phyloP scores from a whole-genome alignment of 108 stramenopile species.

The Pseudonitzschia multistriata region DNA sequence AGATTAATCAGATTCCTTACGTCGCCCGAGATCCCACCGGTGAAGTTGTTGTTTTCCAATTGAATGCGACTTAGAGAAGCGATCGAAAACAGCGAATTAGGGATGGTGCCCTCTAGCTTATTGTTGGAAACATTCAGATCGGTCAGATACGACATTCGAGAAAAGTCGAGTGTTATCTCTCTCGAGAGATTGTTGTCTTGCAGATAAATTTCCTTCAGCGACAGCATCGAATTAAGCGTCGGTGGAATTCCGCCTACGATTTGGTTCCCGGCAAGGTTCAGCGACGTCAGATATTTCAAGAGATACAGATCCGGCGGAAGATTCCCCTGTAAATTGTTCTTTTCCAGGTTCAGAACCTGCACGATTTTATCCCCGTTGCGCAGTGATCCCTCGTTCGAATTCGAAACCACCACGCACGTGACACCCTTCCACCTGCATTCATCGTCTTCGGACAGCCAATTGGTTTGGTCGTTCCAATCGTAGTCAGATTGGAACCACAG shows the following conservation, averaged over 20 bases:
- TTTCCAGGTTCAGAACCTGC: slow-evolving; percentile 19
- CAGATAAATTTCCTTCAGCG: slow-evolving; percentile 34
- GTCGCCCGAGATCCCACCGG: neutral
- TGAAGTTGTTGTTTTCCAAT: slow-evolving; percentile 7
- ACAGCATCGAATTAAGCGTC: neutral
- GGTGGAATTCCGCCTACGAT: slow-evolving; percentile 34
- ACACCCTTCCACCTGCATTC: slow-evolving; percentile 70
- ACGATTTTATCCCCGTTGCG: neutral
- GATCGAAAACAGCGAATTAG: slow-evolving; percentile 11
- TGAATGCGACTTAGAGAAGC: slow-evolving; percentile 9
- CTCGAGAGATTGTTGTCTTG: slow-evolving; percentile 42
- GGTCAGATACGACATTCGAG: slow-evolving; percentile 13
- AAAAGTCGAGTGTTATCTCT: slow-evolving; percentile 25
- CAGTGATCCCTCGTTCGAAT: neutral
- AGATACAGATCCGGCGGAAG: slow-evolving; percentile 21
- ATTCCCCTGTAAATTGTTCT: slow-evolving; percentile 29
- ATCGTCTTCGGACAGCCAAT: slow-evolving; percentile 66
- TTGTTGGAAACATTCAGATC: slow-evolving; percentile 30
- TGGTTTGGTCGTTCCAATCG: slow-evolving; percentile 34
- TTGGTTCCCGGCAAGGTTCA: slow-evolving; percentile 34
- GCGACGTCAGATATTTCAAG: slow-evolving; percentile 10
- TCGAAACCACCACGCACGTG: slow-evolving; percentile 16
- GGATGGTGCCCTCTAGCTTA: slow-evolving; percentile 36
- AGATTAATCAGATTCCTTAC: slow-evolving; percentile 6
- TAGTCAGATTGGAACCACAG: slow-evolving; percentile 53